A percentile compares a stretch with the other conserved stretches of the same genome.
phyloP scores from a whole-genome alignment of 2,329 filamentous ascomycete species.

The Alternaria sp. region DNA sequence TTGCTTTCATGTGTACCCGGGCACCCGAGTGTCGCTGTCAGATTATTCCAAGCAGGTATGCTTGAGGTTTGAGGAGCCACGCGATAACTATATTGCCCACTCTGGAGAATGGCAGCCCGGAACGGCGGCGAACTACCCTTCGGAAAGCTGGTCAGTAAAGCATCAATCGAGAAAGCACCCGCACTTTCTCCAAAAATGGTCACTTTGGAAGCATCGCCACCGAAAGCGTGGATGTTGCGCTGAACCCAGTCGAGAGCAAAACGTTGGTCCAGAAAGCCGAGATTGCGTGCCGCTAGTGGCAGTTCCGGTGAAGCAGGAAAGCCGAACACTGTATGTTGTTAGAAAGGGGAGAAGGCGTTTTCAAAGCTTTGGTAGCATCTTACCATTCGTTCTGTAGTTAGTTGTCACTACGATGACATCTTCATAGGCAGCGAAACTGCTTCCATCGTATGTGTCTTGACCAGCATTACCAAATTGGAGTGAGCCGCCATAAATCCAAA shows the following conservation, averaged over 20 bases:
- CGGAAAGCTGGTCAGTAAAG: slow-evolving; percentile 38
- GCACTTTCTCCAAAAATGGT: slow-evolving; percentile 55
- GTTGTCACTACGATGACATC: slow-evolving; percentile 41
- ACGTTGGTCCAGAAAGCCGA: slow-evolving; percentile 66
- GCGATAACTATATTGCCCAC: slow-evolving; percentile 37
- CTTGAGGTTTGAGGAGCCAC: slow-evolving; percentile 17
- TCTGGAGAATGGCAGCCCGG: slow-evolving; percentile 42
- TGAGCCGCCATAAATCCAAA: slow-evolving; percentile 45
- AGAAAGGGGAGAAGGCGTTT: neutral
- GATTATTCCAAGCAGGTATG: slow-evolving; percentile 31
- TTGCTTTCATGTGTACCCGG: slow-evolving; percentile 26
- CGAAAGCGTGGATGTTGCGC: slow-evolving; percentile 60
- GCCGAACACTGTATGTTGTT: slow-evolving; percentile 35
- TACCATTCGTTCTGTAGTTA: slow-evolving; percentile 46
- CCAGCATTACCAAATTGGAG: slow-evolving; percentile 36
- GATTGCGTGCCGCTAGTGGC: slow-evolving; percentile 48
- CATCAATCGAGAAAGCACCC: slow-evolving; percentile 37
- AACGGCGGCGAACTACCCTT: slow-evolving; percentile 34
- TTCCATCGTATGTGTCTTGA: slow-evolving; percentile 37
- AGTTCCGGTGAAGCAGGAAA: slow-evolving; percentile 37
- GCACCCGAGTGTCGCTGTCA: slow-evolving; percentile 34
- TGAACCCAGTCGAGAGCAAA: slow-evolving; percentile 64
- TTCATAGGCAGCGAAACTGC: slow-evolving; percentile 40
- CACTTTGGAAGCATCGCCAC: slow-evolving; percentile 59
- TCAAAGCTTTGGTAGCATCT: neutral